A percentile compares a stretch with the other conserved stretches of the same genome.
Conservation (phyloP, 2,329 filamentous ascomycete species). For the Fusarium napiforme region DNA sequence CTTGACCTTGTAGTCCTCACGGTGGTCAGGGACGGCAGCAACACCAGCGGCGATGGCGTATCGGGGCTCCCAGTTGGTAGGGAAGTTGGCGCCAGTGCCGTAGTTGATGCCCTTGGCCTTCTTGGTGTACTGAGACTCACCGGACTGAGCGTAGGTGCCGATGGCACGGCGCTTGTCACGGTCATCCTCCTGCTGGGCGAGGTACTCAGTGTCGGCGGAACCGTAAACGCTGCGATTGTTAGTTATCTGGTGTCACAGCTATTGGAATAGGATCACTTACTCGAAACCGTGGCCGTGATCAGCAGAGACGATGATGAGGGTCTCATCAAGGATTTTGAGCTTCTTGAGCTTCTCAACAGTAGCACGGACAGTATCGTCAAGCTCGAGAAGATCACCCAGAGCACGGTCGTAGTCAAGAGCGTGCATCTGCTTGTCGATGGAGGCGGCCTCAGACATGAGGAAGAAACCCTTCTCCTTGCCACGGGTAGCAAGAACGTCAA, state of each 20-base stretch:
- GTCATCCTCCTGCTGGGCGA: slow-evolving; percentile 71
- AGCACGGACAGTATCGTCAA: slow-evolving; percentile 84
- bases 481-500: slow-evolving; percentile 78
- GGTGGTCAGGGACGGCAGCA: slow-evolving; percentile 76
- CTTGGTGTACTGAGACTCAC: slow-evolving; percentile 78
- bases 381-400: slow-evolving; percentile 84
- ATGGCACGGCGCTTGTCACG: slow-evolving; percentile 81
- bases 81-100: slow-evolving; percentile 79
- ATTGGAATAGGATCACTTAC: background rate
- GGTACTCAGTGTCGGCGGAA: slow-evolving; percentile 81
- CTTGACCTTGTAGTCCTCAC: slow-evolving; percentile 81
- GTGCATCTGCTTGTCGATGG: slow-evolving; percentile 93
- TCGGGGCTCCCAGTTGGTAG: slow-evolving; percentile 84
- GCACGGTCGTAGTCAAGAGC: slow-evolving; percentile 85
- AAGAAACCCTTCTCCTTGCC: slow-evolving; percentile 81
- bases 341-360: slow-evolving; percentile 76
- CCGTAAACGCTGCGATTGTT: slow-evolving; percentile 69
- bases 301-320: slow-evolving; percentile 83
- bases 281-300: slow-evolving; percentile 93
- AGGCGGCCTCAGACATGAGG: slow-evolving; percentile 87
- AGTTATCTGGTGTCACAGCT: background rate
- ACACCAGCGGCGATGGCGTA: slow-evolving; percentile 82
- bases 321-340: slow-evolving; percentile 76
- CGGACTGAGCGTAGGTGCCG: slow-evolving; percentile 78
- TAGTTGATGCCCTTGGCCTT: slow-evolving; percentile 70